These are phyloP conservation scores for Bryopsis sp. DNA, from an alignment of 139 green algal species.

Conservation along the genomic window DNA sequence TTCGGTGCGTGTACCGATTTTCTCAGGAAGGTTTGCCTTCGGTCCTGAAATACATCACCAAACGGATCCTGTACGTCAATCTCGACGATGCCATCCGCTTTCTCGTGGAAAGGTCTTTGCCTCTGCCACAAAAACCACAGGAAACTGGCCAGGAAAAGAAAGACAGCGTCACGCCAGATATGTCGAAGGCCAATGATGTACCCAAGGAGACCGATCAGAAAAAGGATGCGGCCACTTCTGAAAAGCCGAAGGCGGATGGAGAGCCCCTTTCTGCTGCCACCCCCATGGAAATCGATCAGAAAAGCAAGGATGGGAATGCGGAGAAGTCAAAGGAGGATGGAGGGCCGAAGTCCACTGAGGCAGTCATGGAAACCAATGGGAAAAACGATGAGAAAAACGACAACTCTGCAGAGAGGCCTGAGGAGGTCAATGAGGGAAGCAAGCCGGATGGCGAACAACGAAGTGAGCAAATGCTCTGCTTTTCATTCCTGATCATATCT, in stretches of 20 bases:
- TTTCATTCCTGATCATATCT: no score
- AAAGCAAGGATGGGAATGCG: no score
- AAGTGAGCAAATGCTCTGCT: no score
- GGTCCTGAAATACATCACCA: conserved; percentile 68
- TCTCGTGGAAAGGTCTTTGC: not conserved
- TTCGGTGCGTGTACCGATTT: conserved; percentile 71
- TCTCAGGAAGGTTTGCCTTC: conserved; percentile 78
- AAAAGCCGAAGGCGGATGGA: not conserved
- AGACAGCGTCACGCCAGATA: not conserved
- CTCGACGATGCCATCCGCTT: not conserved
- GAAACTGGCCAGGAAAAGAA: not conserved
- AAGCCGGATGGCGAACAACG: no score
- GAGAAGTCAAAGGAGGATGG: no score
- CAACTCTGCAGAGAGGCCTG: no score
- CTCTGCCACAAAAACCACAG: not conserved
- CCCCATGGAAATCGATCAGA: no score
- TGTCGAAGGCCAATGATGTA: not conserved
- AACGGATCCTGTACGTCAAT: conserved; percentile 35
- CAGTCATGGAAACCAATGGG: no score
- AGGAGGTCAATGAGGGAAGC: no score
- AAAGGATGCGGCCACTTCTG: not conserved
- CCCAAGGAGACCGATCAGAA: not conserved
- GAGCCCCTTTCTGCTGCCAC: no score
- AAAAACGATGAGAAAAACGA: no score
- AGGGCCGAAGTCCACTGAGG: no score